Evolutionary conservation across 441 rosid species (phyloP).

Genomic region (Biscutella laevigata): DNA sequence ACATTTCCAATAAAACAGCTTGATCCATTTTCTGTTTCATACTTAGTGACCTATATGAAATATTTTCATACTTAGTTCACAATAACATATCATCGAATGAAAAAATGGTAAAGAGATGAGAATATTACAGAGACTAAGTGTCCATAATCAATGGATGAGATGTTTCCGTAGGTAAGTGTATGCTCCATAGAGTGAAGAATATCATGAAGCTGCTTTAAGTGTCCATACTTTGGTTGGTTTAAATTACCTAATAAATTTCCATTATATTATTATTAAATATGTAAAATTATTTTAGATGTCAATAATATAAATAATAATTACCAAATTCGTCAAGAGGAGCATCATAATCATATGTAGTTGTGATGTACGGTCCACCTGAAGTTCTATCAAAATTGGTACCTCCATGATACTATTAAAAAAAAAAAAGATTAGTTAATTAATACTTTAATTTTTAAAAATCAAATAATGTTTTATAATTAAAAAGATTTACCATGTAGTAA

Average conservation of each 20-base stretch:
- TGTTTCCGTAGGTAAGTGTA: slow-evolving; percentile 40
- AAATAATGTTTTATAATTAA: no score
- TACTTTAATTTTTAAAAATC: no score
- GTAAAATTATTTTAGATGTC: no score
- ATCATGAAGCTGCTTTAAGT: slow-evolving; percentile 47
- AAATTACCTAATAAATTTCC: slow-evolving; percentile 33
- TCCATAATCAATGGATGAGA: slow-evolving; percentile 28
- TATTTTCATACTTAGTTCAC: neutral
- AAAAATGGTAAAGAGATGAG: neutral
- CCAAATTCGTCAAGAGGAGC: slow-evolving; percentile 75
- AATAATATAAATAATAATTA: slow-evolving; percentile 2
- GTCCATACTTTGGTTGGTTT: slow-evolving; percentile 69
- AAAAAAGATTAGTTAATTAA: no score
- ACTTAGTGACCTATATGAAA: slow-evolving; percentile 33
- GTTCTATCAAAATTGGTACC: slow-evolving; percentile 71
- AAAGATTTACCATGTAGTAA: slow-evolving; percentile 73
- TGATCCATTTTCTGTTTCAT: slow-evolving; percentile 32
- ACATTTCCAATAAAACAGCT: slow-evolving; percentile 49
- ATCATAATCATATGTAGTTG: slow-evolving; percentile 61
- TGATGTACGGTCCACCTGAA: slow-evolving; percentile 59
- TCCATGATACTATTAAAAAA: slow-evolving; percentile 61
- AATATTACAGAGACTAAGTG: slow-evolving; percentile 26
- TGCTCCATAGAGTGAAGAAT: slow-evolving; percentile 42
- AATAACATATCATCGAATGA: neutral
- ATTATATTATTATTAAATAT: neutral